Evolutionary conservation across 2,329 filamentous ascomycete species (phyloP).

Genomic region (Elsinoe perseae): DNA sequence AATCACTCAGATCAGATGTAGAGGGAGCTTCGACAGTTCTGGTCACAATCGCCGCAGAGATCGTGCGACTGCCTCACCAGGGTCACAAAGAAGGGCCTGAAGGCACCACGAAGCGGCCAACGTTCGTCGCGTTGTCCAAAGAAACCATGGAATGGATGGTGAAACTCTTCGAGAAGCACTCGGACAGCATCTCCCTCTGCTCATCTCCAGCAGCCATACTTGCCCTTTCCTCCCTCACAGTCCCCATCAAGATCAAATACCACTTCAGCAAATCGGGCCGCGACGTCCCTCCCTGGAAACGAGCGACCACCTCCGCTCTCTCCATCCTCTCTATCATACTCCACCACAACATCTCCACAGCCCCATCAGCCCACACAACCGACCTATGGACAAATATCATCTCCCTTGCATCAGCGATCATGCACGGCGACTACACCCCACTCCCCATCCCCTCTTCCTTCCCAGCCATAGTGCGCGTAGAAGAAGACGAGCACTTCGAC

Average conservation of each 20-base stretch:
- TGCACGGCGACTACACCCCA: constrained; percentile 53
- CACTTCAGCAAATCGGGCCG: constrained; percentile 64
- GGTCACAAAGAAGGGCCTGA: constrained; percentile 22
- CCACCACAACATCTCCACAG: constrained; percentile 24
- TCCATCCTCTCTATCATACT: constrained; percentile 45
- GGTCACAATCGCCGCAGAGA: constrained; percentile 60
- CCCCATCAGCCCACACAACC: constrained; percentile 22
- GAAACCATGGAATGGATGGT: constrained; percentile 66
- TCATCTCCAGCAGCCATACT: constrained; percentile 57
- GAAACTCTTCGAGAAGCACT: constrained; percentile 51
- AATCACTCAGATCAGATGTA: constrained; percentile 59
- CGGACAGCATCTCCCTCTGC: constrained; percentile 60
- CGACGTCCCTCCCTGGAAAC: constrained; percentile 66
- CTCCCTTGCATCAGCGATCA: constrained; percentile 59
- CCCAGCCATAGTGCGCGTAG: constrained; percentile 34
- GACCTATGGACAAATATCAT: constrained; percentile 43
- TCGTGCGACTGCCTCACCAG: constrained; percentile 61
- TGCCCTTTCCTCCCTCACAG: constrained; percentile 59
- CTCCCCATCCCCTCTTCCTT: constrained; percentile 29
- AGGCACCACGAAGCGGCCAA: constrained; percentile 47
- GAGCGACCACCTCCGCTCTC: constrained; percentile 64
- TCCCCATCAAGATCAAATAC: constrained; percentile 73
- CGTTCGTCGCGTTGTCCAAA: constrained; percentile 85
- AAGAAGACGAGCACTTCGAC: constrained; percentile 72
- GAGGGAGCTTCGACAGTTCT: constrained; percentile 59